Evolutionary conservation across 345 rosid species (phyloP).

Genomic region (Moringa oleifera): DNA sequence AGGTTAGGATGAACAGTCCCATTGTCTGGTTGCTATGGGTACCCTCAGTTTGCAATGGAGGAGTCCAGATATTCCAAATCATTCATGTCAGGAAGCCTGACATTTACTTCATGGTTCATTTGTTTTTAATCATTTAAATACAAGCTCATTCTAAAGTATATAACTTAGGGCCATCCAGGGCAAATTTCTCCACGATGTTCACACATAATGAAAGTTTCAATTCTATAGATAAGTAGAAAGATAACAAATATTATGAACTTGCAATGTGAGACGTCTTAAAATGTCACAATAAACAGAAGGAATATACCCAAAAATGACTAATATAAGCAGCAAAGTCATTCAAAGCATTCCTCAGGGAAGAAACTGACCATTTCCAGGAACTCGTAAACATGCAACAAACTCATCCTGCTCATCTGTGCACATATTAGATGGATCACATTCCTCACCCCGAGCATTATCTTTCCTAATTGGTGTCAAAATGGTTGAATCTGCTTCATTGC

Average conservation of each 20-base stretch:
- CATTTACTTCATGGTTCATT: too few species aligned
- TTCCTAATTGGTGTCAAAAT: conserved; percentile 12
- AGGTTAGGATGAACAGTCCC: background rate
- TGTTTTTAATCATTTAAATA: too few species aligned
- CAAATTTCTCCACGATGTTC: background rate
- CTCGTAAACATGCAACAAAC: conserved; percentile 74
- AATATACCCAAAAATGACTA: background rate
- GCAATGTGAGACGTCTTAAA: too few species aligned
- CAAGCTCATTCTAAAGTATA: too few species aligned
- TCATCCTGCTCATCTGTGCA: conserved; percentile 46
- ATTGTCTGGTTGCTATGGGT: too few species aligned
- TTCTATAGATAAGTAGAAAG: too few species aligned
- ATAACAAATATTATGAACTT: too few species aligned
- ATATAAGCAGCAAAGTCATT: background rate
- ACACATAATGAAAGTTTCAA: background rate
- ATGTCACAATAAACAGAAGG: background rate
- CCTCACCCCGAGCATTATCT: conserved; percentile 40
- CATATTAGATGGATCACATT: conserved; percentile 62
- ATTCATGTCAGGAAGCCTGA: too few species aligned
- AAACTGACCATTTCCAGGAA: conserved; percentile 69
- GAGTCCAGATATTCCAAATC: too few species aligned
- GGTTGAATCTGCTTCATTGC: conserved; percentile 9
- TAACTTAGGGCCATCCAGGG: too few species aligned
- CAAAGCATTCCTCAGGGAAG: background rate
- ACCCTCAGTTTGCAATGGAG: too few species aligned